Evolutionary conservation across 192 early-diverging fungal species (phyloP), one percentile per base, ranked within the genome.

Genomic region (Coemansia sp.): DNA sequence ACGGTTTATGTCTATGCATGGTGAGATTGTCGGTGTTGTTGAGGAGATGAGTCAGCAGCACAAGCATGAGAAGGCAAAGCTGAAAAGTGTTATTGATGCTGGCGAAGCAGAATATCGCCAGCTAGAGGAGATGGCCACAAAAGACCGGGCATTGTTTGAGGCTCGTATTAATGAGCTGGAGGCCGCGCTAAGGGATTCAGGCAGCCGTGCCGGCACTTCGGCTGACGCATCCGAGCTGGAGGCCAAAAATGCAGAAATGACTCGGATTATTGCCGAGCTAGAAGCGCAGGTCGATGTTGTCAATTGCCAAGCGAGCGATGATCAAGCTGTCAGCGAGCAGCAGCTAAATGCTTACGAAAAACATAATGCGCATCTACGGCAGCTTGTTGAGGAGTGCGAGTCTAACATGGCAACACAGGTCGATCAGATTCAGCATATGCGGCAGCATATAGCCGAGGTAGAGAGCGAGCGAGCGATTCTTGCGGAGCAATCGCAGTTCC

Each of bases 401-500:
- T 65, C 75, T 1, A 64, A 79, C 17, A 79, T 79, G 82, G 71
- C 73, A 0, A 45, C 65, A 34, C 73, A 76, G 6, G 73, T 73
- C 7, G 70, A 75, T 34, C 48, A 73, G 35, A 70, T 84, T 7
- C 57, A 51, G 51, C 4, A 36, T 6, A 64, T 84, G 71, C 66
- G 74, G 22, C 73, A 73, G 57, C 66, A 64, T 22, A 64, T 79
- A 36, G 70, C 72, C 5, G 82, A 84, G 55, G 48, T 76, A 43
- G 82, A 84, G 59, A 61, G 61, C 38, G 82, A 84, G 63, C 73
- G 74, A 0, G 77, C 76, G 2, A 70, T 84, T 28, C 58, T 76
- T 53, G 82, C 82, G 0, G 82, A 84, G 69, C 70, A 79, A 51
- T 66, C 67, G 35, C 74, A 79, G 34, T 84, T 78, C 71, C 82